phyloP scores from a whole-genome alignment of 164 flowering plant genomes.

The Warburgia ugandensis region DNA sequence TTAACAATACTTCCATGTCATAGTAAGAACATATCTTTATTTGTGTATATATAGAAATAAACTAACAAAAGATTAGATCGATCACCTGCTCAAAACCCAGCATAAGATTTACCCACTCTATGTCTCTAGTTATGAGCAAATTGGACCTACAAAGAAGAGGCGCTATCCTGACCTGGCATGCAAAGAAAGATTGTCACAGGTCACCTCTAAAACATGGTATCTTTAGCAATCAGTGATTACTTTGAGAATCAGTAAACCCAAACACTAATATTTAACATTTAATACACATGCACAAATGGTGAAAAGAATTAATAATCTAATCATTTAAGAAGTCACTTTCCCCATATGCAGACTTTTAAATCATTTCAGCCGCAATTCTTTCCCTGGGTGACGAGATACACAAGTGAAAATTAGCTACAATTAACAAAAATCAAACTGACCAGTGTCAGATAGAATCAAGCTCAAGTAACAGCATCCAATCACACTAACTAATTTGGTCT shows the following conservation, averaged over 20 bases:
- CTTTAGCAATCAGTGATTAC: background rate
- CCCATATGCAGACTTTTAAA: too few species aligned
- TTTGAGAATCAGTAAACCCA: background rate
- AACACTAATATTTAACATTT: background rate
- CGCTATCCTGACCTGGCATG: constrained; percentile 50
- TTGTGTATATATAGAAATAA: background rate
- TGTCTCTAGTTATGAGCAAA: constrained; percentile 82
- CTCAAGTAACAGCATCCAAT: too few species aligned
- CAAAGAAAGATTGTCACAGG: background rate
- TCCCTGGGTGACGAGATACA: background rate
- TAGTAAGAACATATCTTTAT: background rate
- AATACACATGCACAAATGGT: background rate
- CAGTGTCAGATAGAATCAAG: too few species aligned
- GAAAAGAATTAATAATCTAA: background rate
- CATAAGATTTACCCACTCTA: constrained; percentile 95
- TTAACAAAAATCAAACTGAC: too few species aligned
- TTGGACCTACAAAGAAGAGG: constrained; percentile 92
- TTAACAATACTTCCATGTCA: too few species aligned
- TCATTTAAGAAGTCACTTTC: too few species aligned
- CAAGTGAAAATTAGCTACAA: too few species aligned
- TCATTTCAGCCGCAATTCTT: background rate
- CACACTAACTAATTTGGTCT: too few species aligned
- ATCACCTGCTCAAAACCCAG: constrained; percentile 95
- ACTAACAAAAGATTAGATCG: background rate
- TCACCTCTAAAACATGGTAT: background rate